Conservation (phyloP, 139 green algal genomes). For the Astrephomene gubernaculifera region DNA sequence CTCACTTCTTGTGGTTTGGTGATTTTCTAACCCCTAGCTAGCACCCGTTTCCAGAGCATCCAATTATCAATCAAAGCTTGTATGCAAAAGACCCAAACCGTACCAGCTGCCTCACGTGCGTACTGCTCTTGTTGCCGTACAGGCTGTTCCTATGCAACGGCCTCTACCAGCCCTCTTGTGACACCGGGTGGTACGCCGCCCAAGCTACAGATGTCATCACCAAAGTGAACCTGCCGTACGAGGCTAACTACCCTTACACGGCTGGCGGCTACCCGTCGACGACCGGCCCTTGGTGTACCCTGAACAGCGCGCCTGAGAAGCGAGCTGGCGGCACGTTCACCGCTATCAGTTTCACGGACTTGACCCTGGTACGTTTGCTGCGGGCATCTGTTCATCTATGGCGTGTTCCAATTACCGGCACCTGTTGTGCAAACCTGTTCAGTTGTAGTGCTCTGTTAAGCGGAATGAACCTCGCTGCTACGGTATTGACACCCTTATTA, state of each 20-base stretch:
- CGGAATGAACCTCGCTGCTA: too few species aligned
- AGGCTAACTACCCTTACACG: slow-evolving; percentile 18
- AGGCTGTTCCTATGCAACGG: slow-evolving; percentile 28
- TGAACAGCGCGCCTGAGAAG: neutral
- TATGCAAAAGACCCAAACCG: too few species aligned
- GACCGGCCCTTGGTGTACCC: neutral
- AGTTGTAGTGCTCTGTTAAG: too few species aligned
- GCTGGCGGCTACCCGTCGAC: slow-evolving; percentile 13
- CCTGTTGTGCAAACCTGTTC: too few species aligned
- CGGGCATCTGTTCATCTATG: too few species aligned
- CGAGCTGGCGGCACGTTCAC: neutral
- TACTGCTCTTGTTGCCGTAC: too few species aligned
- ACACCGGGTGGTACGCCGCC: neutral
- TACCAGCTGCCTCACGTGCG: neutral
- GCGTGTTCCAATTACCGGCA: neutral
- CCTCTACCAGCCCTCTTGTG: neutral
- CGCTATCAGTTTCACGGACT: neutral
- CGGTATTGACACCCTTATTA: too few species aligned
- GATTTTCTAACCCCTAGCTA: neutral
- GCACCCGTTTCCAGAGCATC: neutral
- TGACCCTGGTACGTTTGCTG: neutral
- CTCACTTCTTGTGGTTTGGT: neutral
- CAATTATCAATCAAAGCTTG: neutral
- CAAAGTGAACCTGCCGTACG: neutral
- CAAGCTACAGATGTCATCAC: neutral